These are phyloP conservation scores for Glarea lozoyensis DNA, from an alignment of 495 filamentous ascomycete genomes.

Conservation along the genomic window DNA sequence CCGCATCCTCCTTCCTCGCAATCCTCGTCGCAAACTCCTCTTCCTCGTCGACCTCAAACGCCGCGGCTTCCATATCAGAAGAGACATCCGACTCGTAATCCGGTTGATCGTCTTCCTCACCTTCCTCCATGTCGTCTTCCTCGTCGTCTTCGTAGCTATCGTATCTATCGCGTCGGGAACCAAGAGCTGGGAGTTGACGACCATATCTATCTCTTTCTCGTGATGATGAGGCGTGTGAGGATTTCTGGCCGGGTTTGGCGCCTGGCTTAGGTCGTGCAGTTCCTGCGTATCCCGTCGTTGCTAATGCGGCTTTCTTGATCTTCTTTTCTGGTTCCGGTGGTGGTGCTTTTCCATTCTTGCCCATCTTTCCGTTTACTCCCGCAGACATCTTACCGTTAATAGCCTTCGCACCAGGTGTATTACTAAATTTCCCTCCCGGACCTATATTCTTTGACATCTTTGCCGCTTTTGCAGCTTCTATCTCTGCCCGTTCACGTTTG, in stretches of 20 bases:
- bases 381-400: slow-evolving; percentile 20
- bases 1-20: slow-evolving; percentile 43
- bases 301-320: slow-evolving; percentile 44
- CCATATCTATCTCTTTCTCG: slow-evolving; percentile 19
- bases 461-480: slow-evolving; percentile 26
- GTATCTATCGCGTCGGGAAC: slow-evolving; percentile 22
- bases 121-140: too few relatives aligned
- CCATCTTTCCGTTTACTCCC: background rate
- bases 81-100: slow-evolving; percentile 41
- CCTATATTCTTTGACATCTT: slow-evolving; percentile 17
- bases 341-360: slow-evolving; percentile 14
- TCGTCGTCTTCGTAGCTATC: slow-evolving; percentile 29
- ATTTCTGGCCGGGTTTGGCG: slow-evolving; percentile 16
- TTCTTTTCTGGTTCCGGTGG: slow-evolving; percentile 35
- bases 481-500: slow-evolving; percentile 38
- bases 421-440: slow-evolving; percentile 17
- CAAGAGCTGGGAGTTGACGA: slow-evolving; percentile 7
- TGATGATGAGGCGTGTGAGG: slow-evolving; percentile 6
- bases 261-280: slow-evolving; percentile 32
- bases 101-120: slow-evolving; percentile 49
- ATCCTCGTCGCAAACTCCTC: slow-evolving; percentile 38
- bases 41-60: slow-evolving; percentile 50
- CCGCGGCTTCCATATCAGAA: slow-evolving; percentile 55
- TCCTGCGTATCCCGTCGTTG: slow-evolving; percentile 48
- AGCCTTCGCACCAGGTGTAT: slow-evolving; percentile 2